Percentiles rank a stretch among this genome's conserved stretches.
phyloP scores from a whole-genome alignment of 2,329 filamentous ascomycete species.

The Ceratocystis cacaofunesta region DNA sequence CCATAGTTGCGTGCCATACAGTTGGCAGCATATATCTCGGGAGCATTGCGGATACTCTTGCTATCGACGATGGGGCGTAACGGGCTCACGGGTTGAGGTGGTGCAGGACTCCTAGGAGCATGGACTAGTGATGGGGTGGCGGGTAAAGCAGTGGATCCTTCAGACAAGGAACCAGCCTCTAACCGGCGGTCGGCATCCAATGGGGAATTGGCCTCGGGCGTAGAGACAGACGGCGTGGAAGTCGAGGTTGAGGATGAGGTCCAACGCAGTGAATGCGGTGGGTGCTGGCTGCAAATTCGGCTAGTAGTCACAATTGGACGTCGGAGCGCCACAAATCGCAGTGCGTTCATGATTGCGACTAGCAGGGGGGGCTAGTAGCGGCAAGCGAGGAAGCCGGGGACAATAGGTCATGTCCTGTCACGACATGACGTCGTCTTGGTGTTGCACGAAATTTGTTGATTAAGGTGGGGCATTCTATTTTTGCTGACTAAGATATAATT shows the following conservation, averaged over 20 bases:
- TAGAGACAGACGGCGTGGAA: background rate
- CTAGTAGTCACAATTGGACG: background rate
- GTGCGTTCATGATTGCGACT: background rate
- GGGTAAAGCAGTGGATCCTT: background rate
- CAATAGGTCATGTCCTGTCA: background rate
- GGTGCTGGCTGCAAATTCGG: background rate
- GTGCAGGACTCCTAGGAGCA: slow-evolving; percentile 1
- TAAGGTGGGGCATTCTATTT: background rate
- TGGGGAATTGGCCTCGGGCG: background rate
- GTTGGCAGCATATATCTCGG: slow-evolving; percentile 65
- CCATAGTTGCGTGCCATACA: slow-evolving; percentile 75
- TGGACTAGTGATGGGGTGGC: background rate
- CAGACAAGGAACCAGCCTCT: too few species aligned
- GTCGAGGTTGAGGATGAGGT: background rate
- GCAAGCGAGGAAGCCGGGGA: background rate
- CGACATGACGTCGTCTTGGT: background rate
- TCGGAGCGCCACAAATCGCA: background rate
- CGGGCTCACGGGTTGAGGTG: slow-evolving; percentile 35
- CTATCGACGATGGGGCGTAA: slow-evolving; percentile 70
- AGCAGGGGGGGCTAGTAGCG: too few species aligned
- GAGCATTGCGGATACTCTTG: slow-evolving; percentile 78
- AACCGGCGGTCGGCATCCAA: background rate
- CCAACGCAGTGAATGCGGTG: background rate
- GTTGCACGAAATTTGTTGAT: background rate
- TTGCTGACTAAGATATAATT: background rate